Conservation (phyloP, 2,329 filamentous ascomycete genomes). For the Aschersonia sp. region DNA sequence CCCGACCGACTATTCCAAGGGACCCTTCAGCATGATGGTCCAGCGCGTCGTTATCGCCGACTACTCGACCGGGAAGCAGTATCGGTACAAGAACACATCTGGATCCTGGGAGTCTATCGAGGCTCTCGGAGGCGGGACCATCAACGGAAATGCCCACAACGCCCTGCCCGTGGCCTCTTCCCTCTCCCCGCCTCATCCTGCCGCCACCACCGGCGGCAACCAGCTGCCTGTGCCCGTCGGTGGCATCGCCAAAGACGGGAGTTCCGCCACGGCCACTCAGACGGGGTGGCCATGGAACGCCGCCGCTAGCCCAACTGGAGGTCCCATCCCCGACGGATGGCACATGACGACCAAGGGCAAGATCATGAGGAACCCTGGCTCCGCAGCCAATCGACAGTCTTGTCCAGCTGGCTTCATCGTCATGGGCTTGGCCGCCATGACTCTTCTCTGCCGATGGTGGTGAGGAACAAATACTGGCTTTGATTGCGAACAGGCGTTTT, state of each 20-base stretch:
- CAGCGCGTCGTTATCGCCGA: constrained; percentile 65
- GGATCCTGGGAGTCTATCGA: constrained; percentile 74
- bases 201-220: constrained; percentile 46
- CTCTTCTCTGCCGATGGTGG: too few species aligned
- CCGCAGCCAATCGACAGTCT: constrained; percentile 14
- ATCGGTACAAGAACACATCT: constrained; percentile 65
- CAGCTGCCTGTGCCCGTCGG: constrained; percentile 48
- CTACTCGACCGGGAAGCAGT: constrained; percentile 82
- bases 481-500: too few species aligned
- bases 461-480: too few species aligned
- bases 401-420: not conserved
- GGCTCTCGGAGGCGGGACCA: constrained; percentile 54
- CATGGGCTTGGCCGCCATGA: constrained; percentile 12
- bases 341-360: constrained; percentile 66
- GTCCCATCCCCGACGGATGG: constrained; percentile 64
- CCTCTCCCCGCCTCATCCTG: constrained; percentile 32
- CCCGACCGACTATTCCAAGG: constrained; percentile 66
- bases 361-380: constrained; percentile 52
- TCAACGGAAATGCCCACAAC: constrained; percentile 54
- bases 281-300: constrained; percentile 58
- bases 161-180: constrained; percentile 38
- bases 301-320: constrained; percentile 26
- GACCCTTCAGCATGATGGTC: constrained; percentile 79
- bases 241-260: constrained; percentile 45
- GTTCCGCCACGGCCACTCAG: constrained; percentile 36